Base-by-base conservation (phyloP, 208 protist genomes). In the Acanthamoeba lenticulata region DNA sequence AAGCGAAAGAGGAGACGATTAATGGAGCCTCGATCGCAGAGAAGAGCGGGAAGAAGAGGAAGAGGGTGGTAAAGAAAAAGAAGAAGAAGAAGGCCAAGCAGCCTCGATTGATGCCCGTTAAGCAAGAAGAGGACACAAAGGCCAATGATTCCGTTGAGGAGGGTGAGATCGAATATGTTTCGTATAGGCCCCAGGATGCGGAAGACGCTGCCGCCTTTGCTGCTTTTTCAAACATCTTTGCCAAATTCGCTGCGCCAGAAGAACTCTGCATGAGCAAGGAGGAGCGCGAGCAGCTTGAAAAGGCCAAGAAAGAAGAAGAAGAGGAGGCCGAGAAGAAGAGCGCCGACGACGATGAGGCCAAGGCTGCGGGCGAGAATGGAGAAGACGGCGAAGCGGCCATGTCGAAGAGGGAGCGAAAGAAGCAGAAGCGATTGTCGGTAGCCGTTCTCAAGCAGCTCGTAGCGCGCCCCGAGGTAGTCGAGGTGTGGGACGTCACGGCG, bases 401-500 rank as follows among this genome's bases (percentile, higher is more conserved):
- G 29, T 97, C 95, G n/a, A 97, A 97, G 77, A 90, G 93, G 74
- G 55, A 97, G 57, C 55, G 74, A 94, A 95, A 96, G 29, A 95
- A 91, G 90, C 44, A 94, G 65, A 90, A 97, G 45, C 91, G 95
- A 11, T 29, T 98, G 77, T 96, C 85, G 21, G 95, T 99, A 72
- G 98, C 97, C 7, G 95, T 98, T 88, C 93, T 99, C 6, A 99
- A 99, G 95, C 96, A 97, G 92, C 47, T 97, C 0, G 97, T 98
- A 15, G 74, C 86, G 34, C 94, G 95, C 67, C 98, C 98, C 1
- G 98, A 99, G 57, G 92, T 99, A 0, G 98, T 99, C 0, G 98
- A 99, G 65, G 85, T 96, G 44, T 81, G 94, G 92, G 99, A 99
- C 95, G 98, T 98, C 49, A 99, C 98, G 93, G 96, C 99, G 17